Conservation (phyloP, 2,329 filamentous ascomycete genomes). For the Botrytis sinoallii region DNA sequence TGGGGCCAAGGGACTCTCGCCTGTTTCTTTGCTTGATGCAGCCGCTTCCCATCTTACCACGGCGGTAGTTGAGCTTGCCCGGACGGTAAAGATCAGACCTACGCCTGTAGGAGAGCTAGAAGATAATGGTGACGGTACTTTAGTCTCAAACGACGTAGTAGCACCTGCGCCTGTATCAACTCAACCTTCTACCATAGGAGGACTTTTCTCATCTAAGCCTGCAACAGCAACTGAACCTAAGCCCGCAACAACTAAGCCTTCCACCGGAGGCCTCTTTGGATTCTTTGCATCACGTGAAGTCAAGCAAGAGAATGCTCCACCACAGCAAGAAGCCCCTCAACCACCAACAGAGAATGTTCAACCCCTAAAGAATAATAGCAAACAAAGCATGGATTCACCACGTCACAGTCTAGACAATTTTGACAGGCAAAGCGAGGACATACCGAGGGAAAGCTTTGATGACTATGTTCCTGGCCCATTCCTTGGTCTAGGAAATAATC, state of each 20-base stretch:
- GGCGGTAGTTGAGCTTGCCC: constrained; percentile 80
- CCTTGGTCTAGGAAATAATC: constrained; percentile 53
- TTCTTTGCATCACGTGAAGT: constrained; percentile 59
- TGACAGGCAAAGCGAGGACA: neutral
- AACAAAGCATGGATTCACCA: neutral
- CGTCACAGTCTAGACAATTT: neutral
- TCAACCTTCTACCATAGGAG: neutral
- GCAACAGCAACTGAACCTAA: neutral
- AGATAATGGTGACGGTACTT: constrained; percentile 67
- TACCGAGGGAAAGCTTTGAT: constrained; percentile 1
- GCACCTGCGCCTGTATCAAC: neutral
- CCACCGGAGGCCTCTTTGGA: constrained; percentile 38
- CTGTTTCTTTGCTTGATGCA: constrained; percentile 89
- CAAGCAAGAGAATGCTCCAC: constrained; percentile 34
- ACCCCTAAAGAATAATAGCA: neutral
- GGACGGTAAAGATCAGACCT: constrained; percentile 75
- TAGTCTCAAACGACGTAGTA: constrained; percentile 64
- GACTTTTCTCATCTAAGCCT: neutral
- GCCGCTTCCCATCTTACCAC: constrained; percentile 87
- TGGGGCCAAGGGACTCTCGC: constrained; percentile 76
- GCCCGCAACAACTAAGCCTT: neutral
- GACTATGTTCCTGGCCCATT: constrained; percentile 46
- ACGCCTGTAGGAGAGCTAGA: constrained; percentile 75
- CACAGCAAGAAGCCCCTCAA: neutral
- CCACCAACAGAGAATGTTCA: neutral